These are phyloP conservation scores for Blastobotrys proliferans DNA, from an alignment of 1,139 yeast species.

Conservation along the genomic window DNA sequence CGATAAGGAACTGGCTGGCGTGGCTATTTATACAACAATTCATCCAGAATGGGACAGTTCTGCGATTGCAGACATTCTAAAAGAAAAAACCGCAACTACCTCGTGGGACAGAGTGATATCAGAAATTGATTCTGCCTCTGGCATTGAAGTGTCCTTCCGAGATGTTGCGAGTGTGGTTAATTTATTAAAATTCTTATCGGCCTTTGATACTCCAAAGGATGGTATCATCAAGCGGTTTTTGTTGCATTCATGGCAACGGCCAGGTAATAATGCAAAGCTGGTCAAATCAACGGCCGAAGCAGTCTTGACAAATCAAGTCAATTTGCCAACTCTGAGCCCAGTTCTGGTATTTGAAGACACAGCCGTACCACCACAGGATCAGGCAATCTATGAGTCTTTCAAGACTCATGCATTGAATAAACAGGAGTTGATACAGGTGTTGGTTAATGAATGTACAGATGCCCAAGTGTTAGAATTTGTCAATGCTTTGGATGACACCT, in stretches of 20 bases:
- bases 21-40: slow-evolving; percentile 5
- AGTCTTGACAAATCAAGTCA: background rate
- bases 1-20: slow-evolving; percentile 9
- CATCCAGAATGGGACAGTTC: slow-evolving; percentile 7
- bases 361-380: background rate
- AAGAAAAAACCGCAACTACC: background rate
- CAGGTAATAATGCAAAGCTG: slow-evolving; percentile 1
- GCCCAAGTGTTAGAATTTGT: slow-evolving; percentile 6
- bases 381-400: slow-evolving; percentile 1
- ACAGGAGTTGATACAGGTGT: background rate
- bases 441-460: background rate
- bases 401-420: slow-evolving; percentile 2
- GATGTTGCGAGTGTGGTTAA: background rate
- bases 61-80: background rate
- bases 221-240: background rate
- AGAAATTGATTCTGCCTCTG: slow-evolving; percentile 2
- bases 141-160: slow-evolving; percentile 3
- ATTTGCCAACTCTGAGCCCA: background rate
- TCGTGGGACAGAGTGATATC: slow-evolving; percentile 4
- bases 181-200: slow-evolving; percentile 2
- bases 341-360: slow-evolving; percentile 1
- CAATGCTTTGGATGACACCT: no score
- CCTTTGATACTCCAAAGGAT: slow-evolving; percentile 1
- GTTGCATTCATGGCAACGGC: slow-evolving; percentile 7
- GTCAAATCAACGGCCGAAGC: slow-evolving; percentile 5